Percentiles rank a stretch among this genome's conserved stretches.
Conservation (phyloP, 768 basidiomycete genomes). For the Tricholoma flavovirens region DNA sequence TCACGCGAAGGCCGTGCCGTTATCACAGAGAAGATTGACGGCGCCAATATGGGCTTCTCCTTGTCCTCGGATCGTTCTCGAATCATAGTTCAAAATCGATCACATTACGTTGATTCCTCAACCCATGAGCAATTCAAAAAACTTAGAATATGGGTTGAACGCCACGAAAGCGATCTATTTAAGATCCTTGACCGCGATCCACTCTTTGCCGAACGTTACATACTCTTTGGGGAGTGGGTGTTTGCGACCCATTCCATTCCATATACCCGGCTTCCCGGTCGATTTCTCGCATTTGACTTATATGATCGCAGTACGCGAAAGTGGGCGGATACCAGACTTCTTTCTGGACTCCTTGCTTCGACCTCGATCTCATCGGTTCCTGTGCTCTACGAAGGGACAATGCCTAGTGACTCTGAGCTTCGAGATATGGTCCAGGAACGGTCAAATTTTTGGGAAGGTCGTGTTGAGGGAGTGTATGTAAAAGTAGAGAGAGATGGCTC, state of each 20-base stretch:
- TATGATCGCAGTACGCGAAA: constrained; percentile 43
- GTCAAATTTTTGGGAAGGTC: constrained; percentile 42
- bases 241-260: constrained; percentile 56
- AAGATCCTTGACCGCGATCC: constrained; percentile 41
- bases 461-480: constrained; percentile 53
- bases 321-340: constrained; percentile 33
- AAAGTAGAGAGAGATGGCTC: constrained; percentile 40
- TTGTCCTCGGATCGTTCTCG: constrained; percentile 39
- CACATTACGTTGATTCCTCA: constrained; percentile 49
- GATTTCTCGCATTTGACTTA: constrained; percentile 55
- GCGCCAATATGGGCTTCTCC: constrained; percentile 63
- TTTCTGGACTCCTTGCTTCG: constrained; percentile 28
- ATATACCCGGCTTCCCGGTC: constrained; percentile 48
- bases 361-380: constrained; percentile 42
- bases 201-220: constrained; percentile 50
- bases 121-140: constrained; percentile 60
- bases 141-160: constrained; percentile 49
- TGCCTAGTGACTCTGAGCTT: constrained; percentile 36
- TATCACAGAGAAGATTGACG: constrained; percentile 62
- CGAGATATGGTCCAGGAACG: constrained; percentile 38
- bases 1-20: constrained; percentile 29
- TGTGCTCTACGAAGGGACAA: constrained; percentile 34
- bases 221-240: constrained; percentile 62
- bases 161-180: constrained; percentile 38
- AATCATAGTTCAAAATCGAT: constrained; percentile 55